Base-by-base conservation (phyloP, 371 early-diverging fungal genomes). In the Funneliformis caledonium region DNA sequence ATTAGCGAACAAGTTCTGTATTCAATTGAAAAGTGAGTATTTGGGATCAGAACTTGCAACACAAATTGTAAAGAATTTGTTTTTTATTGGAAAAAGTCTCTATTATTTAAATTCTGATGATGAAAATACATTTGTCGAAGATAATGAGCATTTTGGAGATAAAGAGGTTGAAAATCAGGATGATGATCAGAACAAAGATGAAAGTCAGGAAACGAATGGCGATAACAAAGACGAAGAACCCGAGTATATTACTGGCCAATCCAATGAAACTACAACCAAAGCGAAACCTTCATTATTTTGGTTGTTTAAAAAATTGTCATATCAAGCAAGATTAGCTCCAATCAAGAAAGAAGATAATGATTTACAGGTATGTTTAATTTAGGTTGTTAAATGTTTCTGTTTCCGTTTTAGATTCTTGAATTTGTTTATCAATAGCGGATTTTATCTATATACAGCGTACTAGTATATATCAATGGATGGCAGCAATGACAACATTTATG, bases 11-110 rank as follows among this genome's bases (percentile, higher is more conserved):
- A 86, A 88, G 26, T 87, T 95, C 73, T 85, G 90, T 37, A 89
- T 91, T 60, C 97, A 97, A 82, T 85, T 97, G 47, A 91, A 90
- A 84, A 92, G 94, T 65, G 84, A 87, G 19, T 85, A 88, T 81
- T 74, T 97, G 50, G 87, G 94, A 31, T 88, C 91, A 60, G 97
- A 96, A 19, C 90, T 94, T 60, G 96, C 94, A 2, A 93, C 90
- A 80, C 97, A 98, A 85, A 85, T 94, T 62, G 94, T 97, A 26
- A 97, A 97, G 90, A 98, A 98, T 84, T 81, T 98, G 83, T 93
- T 95, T 85, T 98, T 96, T 85, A 85, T 97, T 59, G 94, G 93
- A 78, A 94, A 93, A 83, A 91, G 93, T 82, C 90, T 97, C 78
- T 89, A 86, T 61, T 83, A 86, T 50, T 82, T 88, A 69, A 65